These are phyloP conservation scores for Fraxinus anomala DNA, from an alignment of 257 asterid species.

Conservation along the genomic window DNA sequence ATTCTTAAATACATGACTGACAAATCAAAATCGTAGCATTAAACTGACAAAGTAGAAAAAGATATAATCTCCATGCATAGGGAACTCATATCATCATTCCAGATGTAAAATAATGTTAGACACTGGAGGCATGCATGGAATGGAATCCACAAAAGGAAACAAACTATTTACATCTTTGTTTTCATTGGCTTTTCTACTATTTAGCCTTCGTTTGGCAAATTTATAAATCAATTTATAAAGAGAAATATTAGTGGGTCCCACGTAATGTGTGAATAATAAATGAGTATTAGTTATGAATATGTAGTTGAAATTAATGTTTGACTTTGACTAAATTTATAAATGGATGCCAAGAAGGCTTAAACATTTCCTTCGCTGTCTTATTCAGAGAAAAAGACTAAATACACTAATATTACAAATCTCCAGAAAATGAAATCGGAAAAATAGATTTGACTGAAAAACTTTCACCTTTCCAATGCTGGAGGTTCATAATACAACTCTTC, in stretches of 20 bases:
- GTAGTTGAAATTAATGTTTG: too few species aligned
- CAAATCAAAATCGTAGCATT: neutral
- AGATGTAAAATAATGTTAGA: neutral
- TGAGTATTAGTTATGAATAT: too few species aligned
- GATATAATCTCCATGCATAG: constrained; percentile 9
- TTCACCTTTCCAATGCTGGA: constrained; percentile 83
- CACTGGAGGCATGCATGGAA: neutral
- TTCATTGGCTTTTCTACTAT: neutral
- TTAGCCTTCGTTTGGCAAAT: neutral
- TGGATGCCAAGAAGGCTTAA: neutral
- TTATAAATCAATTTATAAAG: too few species aligned
- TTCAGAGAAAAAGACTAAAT: neutral
- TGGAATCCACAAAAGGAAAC: constrained; percentile 5
- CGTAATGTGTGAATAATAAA: too few species aligned
- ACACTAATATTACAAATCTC: neutral
- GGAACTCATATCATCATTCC: constrained; percentile 8
- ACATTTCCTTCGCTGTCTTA: constrained; percentile 1
- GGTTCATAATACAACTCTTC: constrained; percentile 76
- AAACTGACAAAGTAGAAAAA: neutral
- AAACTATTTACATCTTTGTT: constrained; percentile 7
- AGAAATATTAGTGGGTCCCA: too few species aligned
- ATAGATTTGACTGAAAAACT: neutral
- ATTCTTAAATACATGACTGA: neutral
- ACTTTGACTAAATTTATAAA: too few species aligned
- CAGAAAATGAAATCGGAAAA: constrained; percentile 14